Evolutionary conservation across 2,329 filamentous ascomycete species (phyloP).

Genomic region (Cladosporium sp.): DNA sequence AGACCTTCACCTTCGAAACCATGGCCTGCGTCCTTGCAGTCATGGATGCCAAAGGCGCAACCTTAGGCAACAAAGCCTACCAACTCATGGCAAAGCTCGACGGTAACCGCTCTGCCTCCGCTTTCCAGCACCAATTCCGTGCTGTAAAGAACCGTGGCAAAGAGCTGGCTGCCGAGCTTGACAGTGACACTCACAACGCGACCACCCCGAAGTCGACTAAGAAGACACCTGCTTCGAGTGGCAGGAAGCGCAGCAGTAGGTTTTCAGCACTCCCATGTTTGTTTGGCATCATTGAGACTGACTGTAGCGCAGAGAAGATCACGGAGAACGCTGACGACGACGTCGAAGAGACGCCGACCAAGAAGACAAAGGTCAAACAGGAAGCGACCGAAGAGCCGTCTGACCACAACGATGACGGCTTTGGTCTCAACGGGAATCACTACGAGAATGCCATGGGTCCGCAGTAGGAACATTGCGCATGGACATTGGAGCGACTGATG

Average conservation of each 20-base stretch:
- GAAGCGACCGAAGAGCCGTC: background rate
- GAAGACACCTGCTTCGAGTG: background rate
- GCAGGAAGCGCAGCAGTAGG: conserved; percentile 16
- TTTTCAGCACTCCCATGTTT: background rate
- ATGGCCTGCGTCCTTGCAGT: conserved; percentile 20
- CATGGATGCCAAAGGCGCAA: conserved; percentile 18
- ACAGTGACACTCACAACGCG: background rate
- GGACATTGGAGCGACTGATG: no score
- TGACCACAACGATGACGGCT: background rate
- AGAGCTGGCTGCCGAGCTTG: conserved; percentile 18
- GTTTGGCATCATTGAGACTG: background rate
- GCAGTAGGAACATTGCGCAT: background rate
- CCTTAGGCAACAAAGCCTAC: conserved; percentile 20
- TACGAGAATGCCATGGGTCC: conserved; percentile 1
- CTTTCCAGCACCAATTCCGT: conserved; percentile 28
- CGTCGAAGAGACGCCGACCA: conserved; percentile 15
- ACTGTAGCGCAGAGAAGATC: background rate
- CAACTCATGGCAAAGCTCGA: conserved; percentile 28
- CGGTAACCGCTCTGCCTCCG: conserved; percentile 16
- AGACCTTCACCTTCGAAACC: conserved; percentile 22
- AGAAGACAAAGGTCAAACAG: conserved; percentile 17
- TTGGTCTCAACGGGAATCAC: background rate
- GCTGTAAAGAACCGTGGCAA: conserved; percentile 25
- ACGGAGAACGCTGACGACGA: conserved; percentile 15
- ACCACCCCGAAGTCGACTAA: background rate